Base-by-base conservation (phyloP, 2,329 filamentous ascomycete species). In the Pyrenophora graminea region DNA sequence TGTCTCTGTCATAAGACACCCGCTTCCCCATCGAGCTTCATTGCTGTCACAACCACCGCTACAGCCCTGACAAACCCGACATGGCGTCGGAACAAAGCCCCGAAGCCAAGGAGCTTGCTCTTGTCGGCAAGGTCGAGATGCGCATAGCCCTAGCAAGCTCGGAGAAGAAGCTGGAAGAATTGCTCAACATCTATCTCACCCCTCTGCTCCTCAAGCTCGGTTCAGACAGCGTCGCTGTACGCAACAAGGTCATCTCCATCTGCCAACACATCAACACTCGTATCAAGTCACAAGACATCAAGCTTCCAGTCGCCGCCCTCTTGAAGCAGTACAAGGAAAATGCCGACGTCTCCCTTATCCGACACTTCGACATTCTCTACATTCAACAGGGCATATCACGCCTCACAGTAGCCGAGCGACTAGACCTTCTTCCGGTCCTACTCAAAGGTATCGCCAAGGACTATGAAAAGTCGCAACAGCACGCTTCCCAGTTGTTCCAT, bases 311-410 rank as follows among this genome's bases (percentile, higher is more conserved):
- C 10, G 82, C 85, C n/a, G 85, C 86, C 13, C 80, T 99, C 15
- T 74, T 97, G 47, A 87, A 91, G 62, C 94, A 97, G 71, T 97
- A 96, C 80, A 96, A 95, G 72, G 84, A 89, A 18, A 85, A 84
- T 32, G 80, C 62, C 17, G 58, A 85, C 33, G 87, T 86, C 10
- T 79, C 86, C 1, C 80, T 97, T 32, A 85, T 99, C 58, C 87
- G 90, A 57, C 90, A 96, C 69, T 89, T 97, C 62, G 92, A 97
- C 73, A 78, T 97, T 34, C 81, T 89, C 15, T 96, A 96, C 69
- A 88, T 97, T 32, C 90, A 95, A 66, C 90, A 96, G 68, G 94
- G 93, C 33, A 79, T 90, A 38, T 81, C 81, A 44, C 80, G 86
- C 42, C 72, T 89, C 17, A 78, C 80, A 2, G 71, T 80, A 9